Conservation (phyloP, 176 grass and related monocot genomes). For the Secale cereale region DNA sequence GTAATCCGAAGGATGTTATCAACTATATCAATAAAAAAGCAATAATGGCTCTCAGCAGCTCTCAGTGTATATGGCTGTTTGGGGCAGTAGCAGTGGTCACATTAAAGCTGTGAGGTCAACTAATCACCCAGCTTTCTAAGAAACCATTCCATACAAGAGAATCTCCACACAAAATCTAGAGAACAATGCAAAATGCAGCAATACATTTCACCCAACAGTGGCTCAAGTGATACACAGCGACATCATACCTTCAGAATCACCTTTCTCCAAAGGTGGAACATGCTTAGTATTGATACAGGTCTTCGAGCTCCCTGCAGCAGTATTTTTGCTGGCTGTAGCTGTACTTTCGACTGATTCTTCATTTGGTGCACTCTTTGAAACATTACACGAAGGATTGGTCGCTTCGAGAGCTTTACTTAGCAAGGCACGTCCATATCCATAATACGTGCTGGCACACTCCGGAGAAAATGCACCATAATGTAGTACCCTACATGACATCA, state of each 20-base stretch:
- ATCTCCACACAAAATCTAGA: not conserved
- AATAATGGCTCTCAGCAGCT: not conserved
- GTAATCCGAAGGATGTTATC: not conserved
- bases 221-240: not conserved
- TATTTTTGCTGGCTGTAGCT: constrained; percentile 15
- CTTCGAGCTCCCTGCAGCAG: constrained; percentile 44
- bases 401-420: constrained; percentile 77
- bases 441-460: constrained; percentile 72
- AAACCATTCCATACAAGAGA: not conserved
- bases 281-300: constrained; percentile 37
- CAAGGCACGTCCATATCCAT: constrained; percentile 69
- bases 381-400: constrained; percentile 50
- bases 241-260: not conserved
- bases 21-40: not conserved
- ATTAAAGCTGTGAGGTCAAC: not conserved
- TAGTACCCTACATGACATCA: constrained; percentile 29
- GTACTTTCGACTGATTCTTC: constrained; percentile 41
- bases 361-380: constrained; percentile 49
- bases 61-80: not conserved
- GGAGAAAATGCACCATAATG: constrained; percentile 11
- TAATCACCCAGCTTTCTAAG: not conserved
- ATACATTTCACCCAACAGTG: not conserved
- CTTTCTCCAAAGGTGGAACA: constrained; percentile 22
- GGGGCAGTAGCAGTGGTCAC: not conserved
- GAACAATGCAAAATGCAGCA: not conserved